Base-by-base conservation (phyloP, 345 rosid genomes). In the Hibiscus syriacus region DNA sequence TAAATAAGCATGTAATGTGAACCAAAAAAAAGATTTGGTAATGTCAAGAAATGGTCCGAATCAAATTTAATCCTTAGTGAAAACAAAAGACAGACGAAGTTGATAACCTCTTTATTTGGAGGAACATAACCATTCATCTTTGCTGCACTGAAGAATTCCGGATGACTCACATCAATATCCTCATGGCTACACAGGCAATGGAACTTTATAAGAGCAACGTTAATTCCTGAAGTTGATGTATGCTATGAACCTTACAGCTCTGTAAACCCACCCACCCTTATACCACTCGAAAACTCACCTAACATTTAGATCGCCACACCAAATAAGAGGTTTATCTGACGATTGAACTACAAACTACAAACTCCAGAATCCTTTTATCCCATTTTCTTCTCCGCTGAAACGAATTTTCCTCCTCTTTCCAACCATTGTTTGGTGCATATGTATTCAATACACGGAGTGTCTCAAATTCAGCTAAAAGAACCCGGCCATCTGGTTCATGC, bases 221-320 rank as follows among this genome's bases (percentile, higher is more conserved):
- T 49, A 38, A 23, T 54, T 23, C 41, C 29, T 53, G 67, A 38
- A 67, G 27, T 50, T 55, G 71, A 52, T 49, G 50, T 11, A 45
- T 68, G 14, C 6, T 39, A 26, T 17, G 49, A 58, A 32, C 32
- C 34, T 20, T 57, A 70, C 5, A 60, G 43, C 34, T 13, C 12
- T 6, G 36, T 16, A 25, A 53, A 38, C 25, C 55, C 45, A 32
- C 9, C 38, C 25, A 6, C 10, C 66, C 27, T 5, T 17, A 29
- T 16, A 22, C 22, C 19, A 23, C 17, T n/a, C 39, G 2, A 46
- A 27, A 74, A 39, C 81, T 72, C 61, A 81, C 97, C 99, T 94
- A 56, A 89, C 96, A 78, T 94, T 94, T 73, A 94, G 81, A 81
- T 94, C 99, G 49, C 99, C 99, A 43, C 97, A 94, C 97, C 99